Base-by-base conservation (phyloP, 805 yeast species). In the Cyberlindnera galapagoensis region DNA sequence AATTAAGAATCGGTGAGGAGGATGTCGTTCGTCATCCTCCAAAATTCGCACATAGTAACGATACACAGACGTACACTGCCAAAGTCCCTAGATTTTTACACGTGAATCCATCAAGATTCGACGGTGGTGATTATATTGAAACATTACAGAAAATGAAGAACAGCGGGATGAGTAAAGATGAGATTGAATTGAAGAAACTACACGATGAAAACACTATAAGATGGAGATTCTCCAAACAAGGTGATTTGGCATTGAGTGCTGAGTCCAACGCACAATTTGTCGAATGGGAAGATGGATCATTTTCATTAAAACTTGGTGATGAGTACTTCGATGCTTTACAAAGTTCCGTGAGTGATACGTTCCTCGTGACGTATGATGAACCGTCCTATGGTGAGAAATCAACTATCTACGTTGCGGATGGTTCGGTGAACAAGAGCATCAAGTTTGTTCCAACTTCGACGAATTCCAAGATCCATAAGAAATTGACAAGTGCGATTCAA, bases 211-310 rank as follows among this genome's bases (percentile, higher is more conserved):
- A 87, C 56, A 86, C 96, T 0, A 67, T 92, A 21, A 74, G 98
- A 52, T 92, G 98, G 98, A 75, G 95, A 59, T 90, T 88, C 56
- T 80, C 86, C 11, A 74, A 80, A 37, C 78, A 76, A 39, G 19
- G 33, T 6, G 73, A 71, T n/a, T 55, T 60, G 13, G 34, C 47
- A 1, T 75, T 88, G 43, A 72, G 74, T 49, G 83, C 83, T 47
- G 94, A 87, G 54, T 80, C 94, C 8, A 92, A 92, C 52, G 79
- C 96, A 5, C 85, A 88, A 51, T 76, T 90, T 35, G 71, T 92
- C 21, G 82, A 85, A 55, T 92, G 98, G 98, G 80, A 82, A 35
- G 97, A 92, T 58, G 98, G 98, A 1, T 67, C 85, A 4, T 60
- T 76, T 41, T 87, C 97, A 3, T 63, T 92, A 45, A 88, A 85